phyloP scores from a whole-genome alignment of 371 early-diverging fungal genomes.

The Mortierella sp. region DNA sequence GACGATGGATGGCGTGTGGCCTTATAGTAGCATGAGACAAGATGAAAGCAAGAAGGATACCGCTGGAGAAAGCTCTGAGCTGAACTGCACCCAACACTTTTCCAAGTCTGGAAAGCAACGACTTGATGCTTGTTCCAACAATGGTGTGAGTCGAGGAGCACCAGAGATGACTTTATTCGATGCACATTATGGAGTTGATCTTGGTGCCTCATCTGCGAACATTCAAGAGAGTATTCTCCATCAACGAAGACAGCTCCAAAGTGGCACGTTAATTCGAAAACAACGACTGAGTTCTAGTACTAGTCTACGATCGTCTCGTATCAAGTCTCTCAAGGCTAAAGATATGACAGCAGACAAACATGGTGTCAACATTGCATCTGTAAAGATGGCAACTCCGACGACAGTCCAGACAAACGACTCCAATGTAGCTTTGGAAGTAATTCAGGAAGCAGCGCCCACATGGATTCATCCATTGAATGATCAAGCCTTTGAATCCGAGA shows the following conservation, averaged over 20 bases:
- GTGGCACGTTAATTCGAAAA: too few relatives aligned
- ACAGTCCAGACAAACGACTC: not conserved
- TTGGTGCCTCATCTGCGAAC: not conserved
- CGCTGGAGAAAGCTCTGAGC: constrained; percentile 13
- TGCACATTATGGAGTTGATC: constrained; percentile 18
- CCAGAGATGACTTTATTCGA: constrained; percentile 68
- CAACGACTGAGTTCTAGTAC: too few relatives aligned
- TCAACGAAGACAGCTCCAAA: too few relatives aligned
- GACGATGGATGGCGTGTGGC: constrained; percentile 68
- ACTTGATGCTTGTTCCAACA: constrained; percentile 55
- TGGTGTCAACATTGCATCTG: not conserved
- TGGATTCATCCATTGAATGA: constrained; percentile 9
- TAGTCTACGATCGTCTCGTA: too few relatives aligned
- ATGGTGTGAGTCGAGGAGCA: constrained; percentile 63
- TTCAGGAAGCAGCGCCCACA: constrained; percentile 1
- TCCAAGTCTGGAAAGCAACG: constrained; percentile 42
- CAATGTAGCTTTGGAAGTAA: too few relatives aligned
- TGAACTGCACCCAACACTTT: constrained; percentile 53
- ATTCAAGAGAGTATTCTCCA: not conserved
- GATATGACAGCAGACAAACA: too few relatives aligned
- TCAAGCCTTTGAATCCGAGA: not conserved
- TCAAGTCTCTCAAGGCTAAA: too few relatives aligned
- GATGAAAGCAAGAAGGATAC: constrained; percentile 30
- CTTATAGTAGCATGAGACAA: constrained; percentile 63
- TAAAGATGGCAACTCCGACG: not conserved